These are phyloP conservation scores for Paecilomyces variotii DNA, from an alignment of 2,329 filamentous ascomycete genomes.

Conservation along the genomic window DNA sequence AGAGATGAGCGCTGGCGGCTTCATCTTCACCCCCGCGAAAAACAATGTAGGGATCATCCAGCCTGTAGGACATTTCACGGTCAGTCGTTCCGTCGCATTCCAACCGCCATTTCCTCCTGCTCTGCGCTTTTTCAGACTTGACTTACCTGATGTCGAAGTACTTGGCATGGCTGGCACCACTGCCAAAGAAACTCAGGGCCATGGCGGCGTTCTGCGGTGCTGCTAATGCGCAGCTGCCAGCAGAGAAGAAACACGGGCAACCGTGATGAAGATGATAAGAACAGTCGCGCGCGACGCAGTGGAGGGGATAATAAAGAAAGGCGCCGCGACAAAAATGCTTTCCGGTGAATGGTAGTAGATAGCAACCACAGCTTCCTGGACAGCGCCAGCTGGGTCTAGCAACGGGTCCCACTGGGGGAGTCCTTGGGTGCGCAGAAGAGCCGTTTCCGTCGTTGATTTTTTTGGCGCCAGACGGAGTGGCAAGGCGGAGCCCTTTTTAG, in stretches of 20 bases:
- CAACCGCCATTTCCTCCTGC: background rate
- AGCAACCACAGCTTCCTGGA: background rate
- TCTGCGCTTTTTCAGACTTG: background rate
- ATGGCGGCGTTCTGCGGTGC: conserved; percentile 16
- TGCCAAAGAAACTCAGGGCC: conserved; percentile 40
- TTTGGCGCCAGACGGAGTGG: background rate
- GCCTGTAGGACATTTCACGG: conserved; percentile 37
- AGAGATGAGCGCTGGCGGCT: conserved; percentile 65
- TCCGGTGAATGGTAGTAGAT: background rate
- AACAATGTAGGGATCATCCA: conserved; percentile 72
- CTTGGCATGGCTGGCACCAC: conserved; percentile 38
- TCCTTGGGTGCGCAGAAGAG: conserved; percentile 1
- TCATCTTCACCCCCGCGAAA: conserved; percentile 69
- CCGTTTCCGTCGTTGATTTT: conserved; percentile 2
- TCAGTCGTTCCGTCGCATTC: conserved; percentile 10
- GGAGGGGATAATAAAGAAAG: background rate
- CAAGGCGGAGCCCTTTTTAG: background rate
- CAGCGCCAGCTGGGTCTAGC: background rate
- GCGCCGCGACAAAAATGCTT: background rate
- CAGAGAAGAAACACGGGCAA: background rate
- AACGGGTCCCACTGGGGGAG: background rate
- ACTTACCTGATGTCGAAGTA: conserved; percentile 43
- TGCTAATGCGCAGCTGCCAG: background rate
- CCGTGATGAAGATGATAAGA: background rate
- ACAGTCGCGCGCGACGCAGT: background rate